Evolutionary conservation across 345 rosid species (phyloP).

Genomic region (Erucastrum elatum): DNA sequence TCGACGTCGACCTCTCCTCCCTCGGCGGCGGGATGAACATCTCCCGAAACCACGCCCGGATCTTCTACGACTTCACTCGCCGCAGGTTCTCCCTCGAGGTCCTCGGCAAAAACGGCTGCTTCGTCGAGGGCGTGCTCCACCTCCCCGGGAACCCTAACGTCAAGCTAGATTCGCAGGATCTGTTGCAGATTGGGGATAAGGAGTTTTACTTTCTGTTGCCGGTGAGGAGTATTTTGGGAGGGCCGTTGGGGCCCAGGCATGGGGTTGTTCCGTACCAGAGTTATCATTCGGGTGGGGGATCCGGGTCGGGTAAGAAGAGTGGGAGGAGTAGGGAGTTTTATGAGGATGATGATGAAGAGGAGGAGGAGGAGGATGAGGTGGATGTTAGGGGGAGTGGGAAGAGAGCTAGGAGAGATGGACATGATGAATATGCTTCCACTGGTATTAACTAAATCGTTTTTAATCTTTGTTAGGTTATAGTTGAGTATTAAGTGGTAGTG

Average conservation of each 20-base stretch:
- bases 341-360: constrained; percentile 33
- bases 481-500: no score
- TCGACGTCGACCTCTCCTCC: constrained; percentile 86
- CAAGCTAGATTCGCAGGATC: constrained; percentile 87
- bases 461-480: neutral
- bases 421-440: constrained; percentile 57
- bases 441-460: constrained; percentile 45
- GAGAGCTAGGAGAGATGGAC: constrained; percentile 76
- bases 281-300: constrained; percentile 47
- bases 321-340: constrained; percentile 58
- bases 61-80: constrained; percentile 87
- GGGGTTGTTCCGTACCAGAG: constrained; percentile 51
- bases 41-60: constrained; percentile 87
- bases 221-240: constrained; percentile 75
- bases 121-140: constrained; percentile 92
- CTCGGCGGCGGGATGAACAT: constrained; percentile 96
- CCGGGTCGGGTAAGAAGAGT: constrained; percentile 56
- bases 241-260: constrained; percentile 63
- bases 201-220: constrained; percentile 86
- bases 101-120: constrained; percentile 88
- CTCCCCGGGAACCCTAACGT: constrained; percentile 86
- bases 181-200: constrained; percentile 87
- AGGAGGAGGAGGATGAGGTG: constrained; percentile 55
- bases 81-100: constrained; percentile 94
- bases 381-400: constrained; percentile 69